Conservation (phyloP, 2,329 filamentous ascomycete species). For the Sporothrix protearum region DNA sequence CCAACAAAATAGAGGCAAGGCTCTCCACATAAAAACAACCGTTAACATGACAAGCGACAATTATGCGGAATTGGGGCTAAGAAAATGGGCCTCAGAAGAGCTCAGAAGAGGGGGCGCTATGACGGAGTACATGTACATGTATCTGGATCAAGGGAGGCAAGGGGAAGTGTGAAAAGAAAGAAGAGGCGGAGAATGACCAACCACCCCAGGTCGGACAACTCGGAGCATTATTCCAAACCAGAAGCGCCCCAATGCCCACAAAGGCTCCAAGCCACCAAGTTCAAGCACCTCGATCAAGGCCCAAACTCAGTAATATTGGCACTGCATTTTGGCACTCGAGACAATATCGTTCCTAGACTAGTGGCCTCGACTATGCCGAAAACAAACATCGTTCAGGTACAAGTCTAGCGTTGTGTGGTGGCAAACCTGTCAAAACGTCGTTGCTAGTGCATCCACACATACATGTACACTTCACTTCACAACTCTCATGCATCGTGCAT, state of each 20-base stretch:
- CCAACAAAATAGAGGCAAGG: background rate
- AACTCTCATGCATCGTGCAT: background rate
- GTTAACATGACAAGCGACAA: background rate
- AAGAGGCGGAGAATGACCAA: background rate
- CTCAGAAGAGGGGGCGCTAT: background rate
- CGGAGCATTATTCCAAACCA: background rate
- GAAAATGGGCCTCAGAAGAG: background rate
- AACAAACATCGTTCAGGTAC: background rate
- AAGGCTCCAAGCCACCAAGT: background rate
- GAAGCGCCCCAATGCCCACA: background rate
- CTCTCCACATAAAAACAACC: background rate
- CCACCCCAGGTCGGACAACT: background rate
- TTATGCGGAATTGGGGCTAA: background rate
- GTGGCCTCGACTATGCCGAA: background rate
- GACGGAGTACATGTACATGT: too few relatives aligned
- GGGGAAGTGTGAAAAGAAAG: background rate
- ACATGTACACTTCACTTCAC: background rate
- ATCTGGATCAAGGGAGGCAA: constrained; percentile 1
- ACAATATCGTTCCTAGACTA: background rate
- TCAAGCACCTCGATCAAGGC: background rate
- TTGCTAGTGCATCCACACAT: background rate
- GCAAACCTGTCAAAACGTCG: background rate
- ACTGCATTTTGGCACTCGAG: background rate
- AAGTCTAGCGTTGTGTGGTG: background rate
- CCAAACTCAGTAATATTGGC: background rate